Evolutionary conservation across 129 eudicot genomes (phyloP).

Genomic region (Apium graveolens): DNA sequence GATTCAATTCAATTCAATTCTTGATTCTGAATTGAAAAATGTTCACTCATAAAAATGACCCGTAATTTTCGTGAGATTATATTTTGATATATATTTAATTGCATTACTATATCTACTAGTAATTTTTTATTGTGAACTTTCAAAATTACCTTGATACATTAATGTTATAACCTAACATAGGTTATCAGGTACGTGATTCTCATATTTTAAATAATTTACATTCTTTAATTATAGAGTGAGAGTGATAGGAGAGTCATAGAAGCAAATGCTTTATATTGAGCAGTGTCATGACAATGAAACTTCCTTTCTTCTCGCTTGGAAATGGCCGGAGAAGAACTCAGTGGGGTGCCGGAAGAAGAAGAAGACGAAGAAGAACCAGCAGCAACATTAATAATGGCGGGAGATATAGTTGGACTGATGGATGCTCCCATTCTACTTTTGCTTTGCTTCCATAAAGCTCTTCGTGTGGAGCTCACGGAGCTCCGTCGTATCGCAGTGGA

Average conservation of each 20-base stretch:
- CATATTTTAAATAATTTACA: neutral
- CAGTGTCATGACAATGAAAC: neutral
- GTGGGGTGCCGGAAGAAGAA: slow-evolving; percentile 21
- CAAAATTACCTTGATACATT: no score
- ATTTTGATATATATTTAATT: no score
- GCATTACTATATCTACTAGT: no score
- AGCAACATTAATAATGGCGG: neutral
- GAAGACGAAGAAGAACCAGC: slow-evolving; percentile 22
- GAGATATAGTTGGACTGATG: slow-evolving; percentile 27
- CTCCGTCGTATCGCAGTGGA: slow-evolving; percentile 43
- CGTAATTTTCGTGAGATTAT: no score
- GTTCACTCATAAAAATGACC: no score
- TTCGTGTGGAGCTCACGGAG: slow-evolving; percentile 47
- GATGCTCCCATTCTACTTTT: slow-evolving; percentile 60
- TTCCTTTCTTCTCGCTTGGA: slow-evolving; percentile 29
- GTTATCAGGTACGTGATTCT: no score
- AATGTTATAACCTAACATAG: no score
- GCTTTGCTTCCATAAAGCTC: slow-evolving; percentile 62
- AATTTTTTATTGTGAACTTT: no score
- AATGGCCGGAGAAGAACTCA: slow-evolving; percentile 7
- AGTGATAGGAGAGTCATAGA: neutral
- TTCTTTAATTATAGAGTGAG: slow-evolving; percentile 15
- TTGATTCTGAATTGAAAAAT: no score
- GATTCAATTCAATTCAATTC: no score
- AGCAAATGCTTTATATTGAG: neutral